phyloP scores from a whole-genome alignment of 139 green algal genomes.

The Chlamydomonas incerta region DNA sequence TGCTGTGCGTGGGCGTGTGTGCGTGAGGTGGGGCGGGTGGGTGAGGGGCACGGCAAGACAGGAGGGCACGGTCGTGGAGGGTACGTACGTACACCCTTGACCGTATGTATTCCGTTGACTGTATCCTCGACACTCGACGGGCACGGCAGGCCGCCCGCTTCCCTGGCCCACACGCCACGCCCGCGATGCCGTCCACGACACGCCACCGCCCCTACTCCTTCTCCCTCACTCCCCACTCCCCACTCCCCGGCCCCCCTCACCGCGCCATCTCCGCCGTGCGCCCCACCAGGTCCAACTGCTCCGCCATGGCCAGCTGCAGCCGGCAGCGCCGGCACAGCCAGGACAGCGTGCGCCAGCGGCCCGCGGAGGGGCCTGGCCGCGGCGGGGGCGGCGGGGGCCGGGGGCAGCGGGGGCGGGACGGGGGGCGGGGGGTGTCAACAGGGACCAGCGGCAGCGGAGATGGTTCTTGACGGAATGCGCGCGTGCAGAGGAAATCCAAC shows the following conservation, averaged over 20 bases:
- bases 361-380: slow-evolving; percentile 50
- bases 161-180: no score
- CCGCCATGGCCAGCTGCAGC: slow-evolving; percentile 86
- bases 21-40: no score
- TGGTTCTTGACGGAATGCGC: no score
- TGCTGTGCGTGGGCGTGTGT: slow-evolving; percentile 29
- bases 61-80: neutral
- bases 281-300: slow-evolving; percentile 91
- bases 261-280: slow-evolving; percentile 89
- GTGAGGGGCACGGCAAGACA: neutral
- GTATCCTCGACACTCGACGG: no score
- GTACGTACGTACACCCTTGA: no score
- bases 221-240: neutral
- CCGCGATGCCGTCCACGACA: no score
- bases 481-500: no score
- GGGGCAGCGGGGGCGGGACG: neutral
- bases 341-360: slow-evolving; percentile 65
- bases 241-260: neutral
- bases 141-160: no score
- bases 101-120: no score
- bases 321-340: slow-evolving; percentile 54
- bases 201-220: no score
- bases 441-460: no score
- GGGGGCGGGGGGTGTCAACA: neutral
- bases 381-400: neutral